Evolutionary conservation across 257 asterid species (phyloP).

Genomic region (Lithospermum erythrorhizon): DNA sequence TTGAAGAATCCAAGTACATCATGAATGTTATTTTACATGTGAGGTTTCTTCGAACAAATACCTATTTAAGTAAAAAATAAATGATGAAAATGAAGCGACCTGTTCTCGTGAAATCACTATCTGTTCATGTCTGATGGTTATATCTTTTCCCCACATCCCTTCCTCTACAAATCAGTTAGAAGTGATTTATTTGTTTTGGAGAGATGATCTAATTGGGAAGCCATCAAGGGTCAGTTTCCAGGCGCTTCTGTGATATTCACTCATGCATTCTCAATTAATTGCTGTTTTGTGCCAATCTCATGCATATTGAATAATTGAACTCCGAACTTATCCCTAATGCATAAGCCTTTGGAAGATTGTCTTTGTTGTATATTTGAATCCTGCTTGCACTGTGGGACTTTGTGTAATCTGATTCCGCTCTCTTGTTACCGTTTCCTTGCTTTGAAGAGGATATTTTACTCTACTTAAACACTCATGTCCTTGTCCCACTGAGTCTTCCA

Average conservation of each 20-base stretch:
- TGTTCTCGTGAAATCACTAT: neutral
- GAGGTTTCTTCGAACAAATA: neutral
- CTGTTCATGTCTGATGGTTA: neutral
- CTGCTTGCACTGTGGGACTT: neutral
- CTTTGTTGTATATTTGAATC: no score
- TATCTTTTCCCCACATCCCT: neutral
- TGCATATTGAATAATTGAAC: neutral
- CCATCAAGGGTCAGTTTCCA: neutral
- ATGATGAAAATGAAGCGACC: neutral
- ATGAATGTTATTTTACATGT: neutral
- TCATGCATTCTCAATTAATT: neutral
- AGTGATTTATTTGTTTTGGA: neutral
- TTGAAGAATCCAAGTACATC: neutral
- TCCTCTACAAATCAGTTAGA: neutral
- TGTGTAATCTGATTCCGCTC: neutral
- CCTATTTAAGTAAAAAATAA: neutral
- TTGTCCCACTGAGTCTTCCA: neutral
- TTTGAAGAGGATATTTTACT: neutral
- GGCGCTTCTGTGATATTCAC: neutral
- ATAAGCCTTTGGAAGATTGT: neutral
- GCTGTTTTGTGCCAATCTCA: neutral
- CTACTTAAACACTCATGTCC: neutral
- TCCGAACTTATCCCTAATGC: neutral
- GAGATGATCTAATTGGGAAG: neutral
- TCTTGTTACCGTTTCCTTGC: neutral